These are phyloP conservation scores for Apiospora aurea DNA, from an alignment of 2,329 filamentous ascomycete genomes.

Conservation along the genomic window DNA sequence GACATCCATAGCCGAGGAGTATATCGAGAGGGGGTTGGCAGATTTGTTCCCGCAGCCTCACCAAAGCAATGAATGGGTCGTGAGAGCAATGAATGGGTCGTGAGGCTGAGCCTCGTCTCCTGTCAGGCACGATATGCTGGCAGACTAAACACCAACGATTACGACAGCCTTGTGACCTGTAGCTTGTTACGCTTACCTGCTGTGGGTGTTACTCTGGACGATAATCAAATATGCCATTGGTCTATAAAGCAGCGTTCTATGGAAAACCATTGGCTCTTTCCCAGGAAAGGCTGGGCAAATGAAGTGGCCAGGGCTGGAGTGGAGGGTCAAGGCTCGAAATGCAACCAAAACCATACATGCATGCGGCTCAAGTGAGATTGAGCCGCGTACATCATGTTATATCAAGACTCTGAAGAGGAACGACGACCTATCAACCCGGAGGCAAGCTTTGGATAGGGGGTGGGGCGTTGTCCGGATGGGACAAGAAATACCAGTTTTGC, in stretches of 20 bases:
- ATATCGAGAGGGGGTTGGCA: not conserved
- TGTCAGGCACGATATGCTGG: not conserved
- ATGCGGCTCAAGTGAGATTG: not conserved
- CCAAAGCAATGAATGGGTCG: no score
- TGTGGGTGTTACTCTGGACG: not conserved
- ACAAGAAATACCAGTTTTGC: not conserved
- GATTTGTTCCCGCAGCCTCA: not conserved
- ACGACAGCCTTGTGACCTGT: not conserved
- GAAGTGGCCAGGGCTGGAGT: not conserved
- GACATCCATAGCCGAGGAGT: not conserved
- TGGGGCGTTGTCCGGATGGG: not conserved
- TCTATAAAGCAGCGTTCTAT: not conserved
- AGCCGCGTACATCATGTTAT: no score
- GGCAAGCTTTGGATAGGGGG: not conserved
- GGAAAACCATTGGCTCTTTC: constrained; percentile 33
- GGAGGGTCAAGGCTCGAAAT: no score
- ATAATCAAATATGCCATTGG: not conserved
- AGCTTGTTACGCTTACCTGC: not conserved
- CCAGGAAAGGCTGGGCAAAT: not conserved
- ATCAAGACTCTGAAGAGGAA: no score
- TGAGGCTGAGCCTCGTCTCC: not conserved
- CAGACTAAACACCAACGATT: not conserved
- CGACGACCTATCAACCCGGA: not conserved
- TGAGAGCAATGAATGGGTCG: no score
- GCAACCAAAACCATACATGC: not conserved